These are phyloP conservation scores for Hypoxylon crocopeplum DNA, from an alignment of 495 filamentous ascomycete species.

Conservation along the genomic window DNA sequence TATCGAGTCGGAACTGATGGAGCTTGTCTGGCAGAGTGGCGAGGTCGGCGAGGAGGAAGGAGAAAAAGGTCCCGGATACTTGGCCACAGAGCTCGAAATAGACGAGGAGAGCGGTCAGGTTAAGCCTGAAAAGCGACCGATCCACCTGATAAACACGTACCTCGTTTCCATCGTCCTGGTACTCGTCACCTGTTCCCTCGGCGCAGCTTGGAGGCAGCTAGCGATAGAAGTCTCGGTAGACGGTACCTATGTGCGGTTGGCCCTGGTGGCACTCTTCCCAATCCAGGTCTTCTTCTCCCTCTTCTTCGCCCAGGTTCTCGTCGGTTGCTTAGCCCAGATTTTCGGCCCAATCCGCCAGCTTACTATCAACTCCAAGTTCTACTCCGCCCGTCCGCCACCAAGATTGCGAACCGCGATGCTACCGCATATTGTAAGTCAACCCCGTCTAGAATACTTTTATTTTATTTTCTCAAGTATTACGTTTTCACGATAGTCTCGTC, in stretches of 20 bases:
- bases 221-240: constrained; percentile 73
- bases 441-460: neutral
- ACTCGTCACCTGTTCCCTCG: constrained; percentile 67
- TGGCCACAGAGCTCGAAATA: constrained; percentile 58
- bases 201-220: constrained; percentile 70
- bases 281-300: constrained; percentile 82
- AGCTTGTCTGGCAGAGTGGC: constrained; percentile 71
- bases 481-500: too few species aligned
- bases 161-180: constrained; percentile 69
- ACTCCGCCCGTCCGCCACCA: constrained; percentile 69
- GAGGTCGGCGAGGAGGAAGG: constrained; percentile 54
- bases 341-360: constrained; percentile 77
- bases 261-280: constrained; percentile 67
- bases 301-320: constrained; percentile 76
- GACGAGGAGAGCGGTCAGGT: constrained; percentile 74
- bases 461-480: neutral
- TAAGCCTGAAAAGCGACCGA: constrained; percentile 67
- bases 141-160: constrained; percentile 70
- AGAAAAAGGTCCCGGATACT: constrained; percentile 54
- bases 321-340: constrained; percentile 75
- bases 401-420: constrained; percentile 59
- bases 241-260: constrained; percentile 63
- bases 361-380: constrained; percentile 77
- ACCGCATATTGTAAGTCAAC: constrained; percentile 59
- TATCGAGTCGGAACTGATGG: constrained; percentile 77